phyloP scores from a whole-genome alignment of 108 stramenopile species.

The Pseudonitzschia multistriata region DNA sequence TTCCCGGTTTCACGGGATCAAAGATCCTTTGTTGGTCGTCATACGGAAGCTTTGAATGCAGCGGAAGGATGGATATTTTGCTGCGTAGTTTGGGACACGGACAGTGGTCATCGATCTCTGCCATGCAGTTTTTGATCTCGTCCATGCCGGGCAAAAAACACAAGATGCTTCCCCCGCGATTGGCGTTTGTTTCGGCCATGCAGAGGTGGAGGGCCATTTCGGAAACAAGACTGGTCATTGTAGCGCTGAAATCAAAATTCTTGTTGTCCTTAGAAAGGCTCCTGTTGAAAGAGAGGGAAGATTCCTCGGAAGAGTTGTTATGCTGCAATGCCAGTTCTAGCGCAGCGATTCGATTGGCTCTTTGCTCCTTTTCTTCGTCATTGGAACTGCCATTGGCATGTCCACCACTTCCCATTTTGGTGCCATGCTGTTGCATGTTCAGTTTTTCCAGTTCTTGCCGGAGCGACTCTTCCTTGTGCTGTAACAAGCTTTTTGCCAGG shows the following conservation, averaged over 20 bases:
- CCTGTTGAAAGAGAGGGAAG: slow-evolving; percentile 25
- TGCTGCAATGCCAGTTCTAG: background rate
- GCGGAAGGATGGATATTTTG: slow-evolving; percentile 51
- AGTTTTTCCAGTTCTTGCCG: background rate
- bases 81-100: slow-evolving; percentile 27
- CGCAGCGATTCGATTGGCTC: background rate
- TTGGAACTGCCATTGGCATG: background rate
- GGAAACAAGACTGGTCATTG: slow-evolving; percentile 5
- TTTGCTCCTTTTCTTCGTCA: background rate
- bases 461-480: background rate
- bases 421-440: background rate
- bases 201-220: slow-evolving; percentile 5
- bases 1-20: slow-evolving; percentile 48
- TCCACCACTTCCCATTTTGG: background rate
- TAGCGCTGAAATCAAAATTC: slow-evolving; percentile 3
- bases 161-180: slow-evolving; percentile 77
- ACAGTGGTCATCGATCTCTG: slow-evolving; percentile 34
- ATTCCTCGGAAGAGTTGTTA: no score
- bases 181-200: slow-evolving; percentile 56
- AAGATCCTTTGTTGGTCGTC: slow-evolving; percentile 76
- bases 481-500: background rate
- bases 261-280: background rate
- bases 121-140: slow-evolving; percentile 60
- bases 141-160: slow-evolving; percentile 88
- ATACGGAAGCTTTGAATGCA: slow-evolving; percentile 71